phyloP scores from a whole-genome alignment of 2,329 filamentous ascomycete genomes.

The Venturia nashicola region DNA sequence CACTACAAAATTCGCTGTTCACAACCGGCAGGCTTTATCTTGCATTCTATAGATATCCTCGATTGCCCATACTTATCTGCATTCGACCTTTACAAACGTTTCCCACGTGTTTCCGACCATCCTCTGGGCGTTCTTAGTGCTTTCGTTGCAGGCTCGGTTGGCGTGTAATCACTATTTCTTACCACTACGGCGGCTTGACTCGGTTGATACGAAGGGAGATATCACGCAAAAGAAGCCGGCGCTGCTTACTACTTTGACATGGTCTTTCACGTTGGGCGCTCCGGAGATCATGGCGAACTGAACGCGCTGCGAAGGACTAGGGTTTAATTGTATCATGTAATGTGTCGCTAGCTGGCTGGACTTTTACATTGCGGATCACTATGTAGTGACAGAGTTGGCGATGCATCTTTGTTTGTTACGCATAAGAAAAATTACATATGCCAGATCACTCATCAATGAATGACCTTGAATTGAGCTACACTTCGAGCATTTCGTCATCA shows the following conservation, averaged over 20 bases:
- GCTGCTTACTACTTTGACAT: not conserved
- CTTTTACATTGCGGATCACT: not conserved
- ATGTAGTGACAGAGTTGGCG: not conserved
- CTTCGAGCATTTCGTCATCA: too few species aligned
- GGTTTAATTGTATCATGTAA: not conserved
- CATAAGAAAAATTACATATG: not conserved
- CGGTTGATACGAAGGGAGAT: not conserved
- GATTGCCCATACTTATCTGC: not conserved
- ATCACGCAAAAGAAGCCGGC: not conserved
- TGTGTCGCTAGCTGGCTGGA: not conserved
- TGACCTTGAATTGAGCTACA: not conserved
- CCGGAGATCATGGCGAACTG: not conserved
- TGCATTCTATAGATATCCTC: not conserved
- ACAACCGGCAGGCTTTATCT: not conserved
- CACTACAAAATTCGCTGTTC: not conserved
- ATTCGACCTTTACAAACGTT: not conserved
- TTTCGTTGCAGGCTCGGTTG: not conserved
- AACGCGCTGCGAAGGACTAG: not conserved
- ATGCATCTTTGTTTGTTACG: not conserved
- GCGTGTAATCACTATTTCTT: not conserved
- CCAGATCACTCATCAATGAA: not conserved
- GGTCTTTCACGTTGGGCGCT: not conserved
- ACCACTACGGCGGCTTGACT: not conserved
- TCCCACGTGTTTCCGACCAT: not conserved
- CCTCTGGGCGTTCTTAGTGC: not conserved